A percentile compares a stretch with the other conserved stretches of the same genome.
Evolutionary conservation across 1,284 basidiomycete species (phyloP).

Genomic region (Apiotrichum mycotoxinovorans): DNA sequence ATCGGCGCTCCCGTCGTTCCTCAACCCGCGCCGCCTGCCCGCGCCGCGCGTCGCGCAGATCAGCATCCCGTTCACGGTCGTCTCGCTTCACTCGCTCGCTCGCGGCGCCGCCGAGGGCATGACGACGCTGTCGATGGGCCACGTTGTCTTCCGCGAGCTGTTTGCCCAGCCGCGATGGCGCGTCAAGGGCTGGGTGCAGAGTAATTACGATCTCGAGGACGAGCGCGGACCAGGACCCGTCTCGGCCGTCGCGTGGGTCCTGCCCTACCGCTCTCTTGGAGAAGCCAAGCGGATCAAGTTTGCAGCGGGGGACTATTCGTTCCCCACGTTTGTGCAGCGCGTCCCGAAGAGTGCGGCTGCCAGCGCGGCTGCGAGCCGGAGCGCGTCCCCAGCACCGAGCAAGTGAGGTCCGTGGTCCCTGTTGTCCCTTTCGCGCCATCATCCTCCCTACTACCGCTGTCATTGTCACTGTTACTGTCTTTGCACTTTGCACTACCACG

Average conservation of each 20-base stretch:
- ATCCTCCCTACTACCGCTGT: neutral
- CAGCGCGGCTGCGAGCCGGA: neutral
- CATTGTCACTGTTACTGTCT: neutral
- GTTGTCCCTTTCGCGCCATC: too few species aligned
- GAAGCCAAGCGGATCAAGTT: conserved; percentile 45
- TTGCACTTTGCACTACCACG: too few species aligned
- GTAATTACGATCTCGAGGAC: conserved; percentile 31
- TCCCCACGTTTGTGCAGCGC: conserved; percentile 27
- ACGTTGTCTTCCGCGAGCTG: conserved; percentile 69
- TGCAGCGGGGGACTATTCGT: conserved; percentile 39
- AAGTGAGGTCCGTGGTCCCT: too few species aligned
- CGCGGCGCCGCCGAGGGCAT: conserved; percentile 63
- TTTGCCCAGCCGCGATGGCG: conserved; percentile 49
- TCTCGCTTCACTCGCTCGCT: conserved; percentile 59
- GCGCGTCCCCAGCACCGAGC: neutral
- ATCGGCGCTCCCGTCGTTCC: conserved; percentile 29
- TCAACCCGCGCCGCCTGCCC: conserved; percentile 36
- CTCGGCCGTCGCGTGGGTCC: conserved; percentile 35
- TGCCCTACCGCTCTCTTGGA: conserved; percentile 42
- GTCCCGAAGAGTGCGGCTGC: conserved; percentile 2
- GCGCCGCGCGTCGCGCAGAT: conserved; percentile 39
- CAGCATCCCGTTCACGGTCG: conserved; percentile 39
- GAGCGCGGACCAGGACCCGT: neutral
- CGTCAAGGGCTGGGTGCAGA: conserved; percentile 32
- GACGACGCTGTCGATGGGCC: conserved; percentile 78